Evolutionary conservation across 805 yeast genomes (phyloP).

Genomic region (Clavispora carvajalis): DNA sequence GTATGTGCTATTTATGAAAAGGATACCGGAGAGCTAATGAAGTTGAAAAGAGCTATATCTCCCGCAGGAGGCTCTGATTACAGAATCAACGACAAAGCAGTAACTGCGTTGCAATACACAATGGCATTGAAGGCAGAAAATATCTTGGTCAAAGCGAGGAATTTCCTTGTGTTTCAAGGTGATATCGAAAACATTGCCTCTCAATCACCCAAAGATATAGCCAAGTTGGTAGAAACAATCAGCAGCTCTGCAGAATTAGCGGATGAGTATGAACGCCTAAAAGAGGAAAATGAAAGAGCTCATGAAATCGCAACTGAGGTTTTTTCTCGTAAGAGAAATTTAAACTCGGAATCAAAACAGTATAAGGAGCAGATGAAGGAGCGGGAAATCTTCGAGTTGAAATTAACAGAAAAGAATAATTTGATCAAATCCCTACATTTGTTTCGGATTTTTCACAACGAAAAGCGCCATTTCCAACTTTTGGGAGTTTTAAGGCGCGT

Average conservation of each 20-base stretch:
- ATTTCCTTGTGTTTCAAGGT: constrained; percentile 93
- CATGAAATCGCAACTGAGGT: constrained; percentile 59
- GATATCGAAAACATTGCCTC: constrained; percentile 93
- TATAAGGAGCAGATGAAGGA: constrained; percentile 73
- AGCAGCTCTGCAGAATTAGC: constrained; percentile 73
- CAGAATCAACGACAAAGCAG: constrained; percentile 54
- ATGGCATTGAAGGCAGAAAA: constrained; percentile 67
- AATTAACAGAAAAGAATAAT: constrained; percentile 43
- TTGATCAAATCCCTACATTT: constrained; percentile 48
- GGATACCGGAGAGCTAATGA: constrained; percentile 50
- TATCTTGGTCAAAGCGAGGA: constrained; percentile 81
- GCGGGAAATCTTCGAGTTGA: constrained; percentile 59
- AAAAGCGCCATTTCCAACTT: constrained; percentile 33
- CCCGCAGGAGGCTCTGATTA: constrained; percentile 62
- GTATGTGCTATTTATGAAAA: constrained; percentile 75
- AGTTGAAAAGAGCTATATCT: constrained; percentile 59
- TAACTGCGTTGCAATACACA: constrained; percentile 61
- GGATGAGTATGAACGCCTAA: constrained; percentile 59
- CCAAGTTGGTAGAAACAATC: constrained; percentile 70
- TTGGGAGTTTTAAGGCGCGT: constrained; percentile 24
- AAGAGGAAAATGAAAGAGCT: constrained; percentile 61
- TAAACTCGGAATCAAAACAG: constrained; percentile 69
- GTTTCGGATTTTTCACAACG: constrained; percentile 62
- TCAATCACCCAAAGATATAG: constrained; percentile 72
- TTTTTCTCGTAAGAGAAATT: constrained; percentile 62